Percentiles rank a stretch among this genome's conserved stretches.
Evolutionary conservation across 73 alveolate genomes (phyloP).

Genomic region (Paramecium pentaurelia): DNA sequence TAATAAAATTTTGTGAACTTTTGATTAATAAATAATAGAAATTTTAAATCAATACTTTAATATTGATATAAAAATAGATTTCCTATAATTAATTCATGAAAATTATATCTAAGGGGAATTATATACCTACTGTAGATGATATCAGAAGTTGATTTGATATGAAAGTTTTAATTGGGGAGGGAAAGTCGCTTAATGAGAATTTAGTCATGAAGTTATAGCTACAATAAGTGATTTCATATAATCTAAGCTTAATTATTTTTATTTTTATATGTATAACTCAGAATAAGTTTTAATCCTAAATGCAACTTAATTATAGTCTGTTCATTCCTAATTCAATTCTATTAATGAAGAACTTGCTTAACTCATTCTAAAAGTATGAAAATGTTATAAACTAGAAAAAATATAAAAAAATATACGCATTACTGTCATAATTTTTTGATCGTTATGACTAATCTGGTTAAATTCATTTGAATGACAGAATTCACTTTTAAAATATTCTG

Average conservation of each 20-base stretch:
- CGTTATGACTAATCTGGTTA: background rate
- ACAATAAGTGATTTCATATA: slow-evolving; percentile 29
- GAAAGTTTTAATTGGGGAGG: slow-evolving; percentile 51
- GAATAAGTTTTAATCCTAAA: background rate
- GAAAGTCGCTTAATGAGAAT: slow-evolving; percentile 25
- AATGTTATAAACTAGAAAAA: background rate
- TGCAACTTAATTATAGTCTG: background rate
- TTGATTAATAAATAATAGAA: background rate
- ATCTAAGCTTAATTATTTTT: background rate
- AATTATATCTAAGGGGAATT: slow-evolving; percentile 9
- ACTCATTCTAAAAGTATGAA: background rate
- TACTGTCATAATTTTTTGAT: background rate
- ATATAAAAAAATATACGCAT: background rate
- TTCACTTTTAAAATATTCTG: background rate
- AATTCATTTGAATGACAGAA: background rate
- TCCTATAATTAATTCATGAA: slow-evolving; percentile 9
- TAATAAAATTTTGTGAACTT: background rate
- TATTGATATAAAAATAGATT: background rate
- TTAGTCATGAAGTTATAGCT: slow-evolving; percentile 5
- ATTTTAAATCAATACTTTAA: background rate
- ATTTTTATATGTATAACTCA: background rate
- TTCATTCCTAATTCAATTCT: background rate
- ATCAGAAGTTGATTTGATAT: slow-evolving; percentile 47
- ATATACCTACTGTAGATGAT: slow-evolving; percentile 52
- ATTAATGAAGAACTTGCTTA: background rate